phyloP scores from a whole-genome alignment of 1,284 basidiomycete genomes.

The Ganoderma lucidum region DNA sequence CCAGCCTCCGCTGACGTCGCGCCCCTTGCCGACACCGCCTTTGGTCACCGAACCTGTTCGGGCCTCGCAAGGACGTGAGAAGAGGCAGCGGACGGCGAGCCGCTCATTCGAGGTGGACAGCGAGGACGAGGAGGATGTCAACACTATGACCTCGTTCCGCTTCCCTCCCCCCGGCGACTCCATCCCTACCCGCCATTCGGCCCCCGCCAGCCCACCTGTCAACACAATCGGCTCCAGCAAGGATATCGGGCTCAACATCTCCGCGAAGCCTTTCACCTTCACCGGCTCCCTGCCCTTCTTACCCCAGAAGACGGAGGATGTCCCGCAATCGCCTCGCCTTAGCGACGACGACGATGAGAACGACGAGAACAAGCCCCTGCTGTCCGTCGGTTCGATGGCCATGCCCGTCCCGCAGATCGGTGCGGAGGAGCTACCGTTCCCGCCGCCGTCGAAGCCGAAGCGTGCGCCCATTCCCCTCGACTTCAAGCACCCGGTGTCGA shows the following conservation, averaged over 20 bases:
- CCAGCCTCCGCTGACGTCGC: constrained; percentile 29
- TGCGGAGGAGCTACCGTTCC: constrained; percentile 44
- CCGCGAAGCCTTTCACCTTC: constrained; percentile 71
- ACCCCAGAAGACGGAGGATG: constrained; percentile 23
- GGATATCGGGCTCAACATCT: constrained; percentile 44
- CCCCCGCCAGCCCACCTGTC: constrained; percentile 49
- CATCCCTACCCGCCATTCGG: constrained; percentile 55
- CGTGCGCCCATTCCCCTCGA: constrained; percentile 82
- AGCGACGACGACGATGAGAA: constrained; percentile 35
- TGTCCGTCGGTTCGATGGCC: constrained; percentile 16
- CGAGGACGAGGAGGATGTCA: constrained; percentile 54
- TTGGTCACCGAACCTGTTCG: constrained; percentile 41
- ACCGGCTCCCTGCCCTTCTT: constrained; percentile 48
- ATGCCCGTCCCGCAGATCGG: constrained; percentile 34
- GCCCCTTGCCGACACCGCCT: constrained; percentile 46
- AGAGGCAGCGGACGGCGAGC: constrained; percentile 66
- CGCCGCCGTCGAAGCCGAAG: constrained; percentile 55
- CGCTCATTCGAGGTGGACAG: constrained; percentile 31
- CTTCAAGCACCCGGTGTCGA: constrained; percentile 77
- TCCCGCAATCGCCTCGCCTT: constrained; percentile 27
- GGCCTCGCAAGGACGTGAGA: constrained; percentile 73
- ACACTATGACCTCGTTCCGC: constrained; percentile 75
- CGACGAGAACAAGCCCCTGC: constrained; percentile 33
- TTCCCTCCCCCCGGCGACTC: constrained; percentile 68
- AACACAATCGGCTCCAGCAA: constrained; percentile 32